These are phyloP conservation scores for Rhizoctonia solani DNA, from an alignment of 1,284 basidiomycete genomes.

Conservation along the genomic window DNA sequence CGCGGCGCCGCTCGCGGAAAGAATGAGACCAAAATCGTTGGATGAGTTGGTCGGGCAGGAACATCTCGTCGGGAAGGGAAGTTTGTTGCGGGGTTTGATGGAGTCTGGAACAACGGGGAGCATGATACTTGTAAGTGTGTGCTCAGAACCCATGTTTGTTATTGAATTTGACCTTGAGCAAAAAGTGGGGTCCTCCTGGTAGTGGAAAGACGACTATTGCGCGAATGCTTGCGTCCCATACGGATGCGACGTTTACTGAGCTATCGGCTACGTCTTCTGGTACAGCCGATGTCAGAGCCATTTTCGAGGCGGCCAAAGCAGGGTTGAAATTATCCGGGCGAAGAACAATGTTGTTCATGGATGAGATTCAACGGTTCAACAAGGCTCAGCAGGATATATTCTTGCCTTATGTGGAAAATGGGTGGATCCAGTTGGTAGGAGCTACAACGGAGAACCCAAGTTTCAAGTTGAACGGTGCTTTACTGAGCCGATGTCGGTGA, in stretches of 20 bases:
- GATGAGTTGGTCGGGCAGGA: slow-evolving; percentile 70
- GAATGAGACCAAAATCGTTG: slow-evolving; percentile 61
- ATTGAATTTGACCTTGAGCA: not conserved
- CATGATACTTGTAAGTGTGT: slow-evolving; percentile 52
- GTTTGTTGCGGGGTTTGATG: slow-evolving; percentile 58
- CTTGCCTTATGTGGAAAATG: slow-evolving; percentile 78
- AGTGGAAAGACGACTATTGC: slow-evolving; percentile 81
- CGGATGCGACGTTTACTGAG: slow-evolving; percentile 70
- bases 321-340: slow-evolving; percentile 70
- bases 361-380: slow-evolving; percentile 90
- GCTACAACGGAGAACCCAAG: slow-evolving; percentile 94
- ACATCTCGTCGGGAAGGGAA: slow-evolving; percentile 60
- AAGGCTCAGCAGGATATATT: slow-evolving; percentile 81
- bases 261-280: slow-evolving; percentile 76
- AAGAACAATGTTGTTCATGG: slow-evolving; percentile 75
- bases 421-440: slow-evolving; percentile 78
- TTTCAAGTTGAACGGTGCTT: slow-evolving; percentile 77
- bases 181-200: slow-evolving; percentile 74
- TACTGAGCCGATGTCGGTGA: slow-evolving; percentile 80
- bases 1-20: slow-evolving; percentile 64
- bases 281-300: slow-evolving; percentile 75
- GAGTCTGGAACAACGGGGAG: slow-evolving; percentile 58
- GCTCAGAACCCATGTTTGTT: not conserved
- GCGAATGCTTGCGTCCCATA: slow-evolving; percentile 64
- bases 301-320: slow-evolving; percentile 81